Evolutionary conservation across 2,329 filamentous ascomycete genomes (phyloP), one percentile per base, ranked within the genome.

Genomic region (Graphilbum sp.): DNA sequence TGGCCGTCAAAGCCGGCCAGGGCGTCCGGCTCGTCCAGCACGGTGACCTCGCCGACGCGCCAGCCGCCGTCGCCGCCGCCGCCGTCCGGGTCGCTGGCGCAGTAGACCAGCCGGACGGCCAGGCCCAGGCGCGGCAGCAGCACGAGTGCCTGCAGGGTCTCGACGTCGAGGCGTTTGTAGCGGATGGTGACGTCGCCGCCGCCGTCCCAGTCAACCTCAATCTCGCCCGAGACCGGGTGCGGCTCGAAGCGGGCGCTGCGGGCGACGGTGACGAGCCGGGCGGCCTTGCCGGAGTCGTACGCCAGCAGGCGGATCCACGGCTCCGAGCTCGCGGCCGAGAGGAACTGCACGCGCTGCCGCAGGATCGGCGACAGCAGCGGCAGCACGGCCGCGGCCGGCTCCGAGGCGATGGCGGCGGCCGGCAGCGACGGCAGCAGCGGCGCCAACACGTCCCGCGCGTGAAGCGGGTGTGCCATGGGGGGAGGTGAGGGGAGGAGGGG

Each of bases 151-250:
- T 87, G 78, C 37, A 87, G 55, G 0, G 82, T 90, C 57, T 90
- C 83, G 33, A 69, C 59, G 49, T 90, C 83, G 27, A 83, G 54
- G n/a, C 80, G 66, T 42, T 72, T 64, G 57, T 77, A 88, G 38
- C 69, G 65, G 21, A 66, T 63, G 42, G 72, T 63, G 8, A 72
- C 67, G 40, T 84, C 78, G 40, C 64, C 34, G 18, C 21, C 34
- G 27, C 17, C 25, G 49, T 74, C 68, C 65, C 69, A 73, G 53
- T 82, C 75, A 17, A 87, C 58, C 57, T 88, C 82, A 38, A 88
- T 71, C 54, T 87, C 81, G 38, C 81, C 82, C 3, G 79, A 85
- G 5, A 79, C 73, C 3, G 83, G 83, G 50, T 90, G 83, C n/a
- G 80, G 79, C 54, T 87, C 79, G 24, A 88, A 62, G 34, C 67